Conservation (phyloP, 768 basidiomycete genomes). For the Rhodosporidiobolus sp. region DNA sequence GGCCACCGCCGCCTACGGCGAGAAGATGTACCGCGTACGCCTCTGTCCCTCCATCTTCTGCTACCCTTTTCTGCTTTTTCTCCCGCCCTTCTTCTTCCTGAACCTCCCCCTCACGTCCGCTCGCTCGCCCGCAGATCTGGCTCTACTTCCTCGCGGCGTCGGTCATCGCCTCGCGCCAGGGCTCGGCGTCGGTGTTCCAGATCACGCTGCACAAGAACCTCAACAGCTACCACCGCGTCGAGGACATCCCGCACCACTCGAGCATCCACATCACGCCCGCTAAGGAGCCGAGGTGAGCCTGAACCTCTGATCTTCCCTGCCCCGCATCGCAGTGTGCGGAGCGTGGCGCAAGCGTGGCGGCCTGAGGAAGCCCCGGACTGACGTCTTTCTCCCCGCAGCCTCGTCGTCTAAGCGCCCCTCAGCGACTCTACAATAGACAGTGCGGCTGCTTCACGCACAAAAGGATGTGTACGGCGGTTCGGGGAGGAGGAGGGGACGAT, state of each 20-base stretch:
- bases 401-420: conserved; percentile 16
- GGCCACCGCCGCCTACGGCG: conserved; percentile 83
- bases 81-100: not conserved
- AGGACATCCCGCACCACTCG: conserved; percentile 71
- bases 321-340: not conserved
- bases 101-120: not conserved
- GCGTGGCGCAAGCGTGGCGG: not conserved
- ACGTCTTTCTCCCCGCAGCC: not conserved
- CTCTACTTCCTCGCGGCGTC: conserved; percentile 93
- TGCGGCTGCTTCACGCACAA: not conserved
- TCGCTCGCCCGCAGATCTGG: conserved; percentile 59
- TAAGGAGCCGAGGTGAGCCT: conserved; percentile 30
- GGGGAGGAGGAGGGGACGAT: not conserved
- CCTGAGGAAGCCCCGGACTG: not conserved
- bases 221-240: conserved; percentile 87
- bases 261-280: conserved; percentile 36
- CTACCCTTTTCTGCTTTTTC: not conserved
- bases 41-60: not conserved
- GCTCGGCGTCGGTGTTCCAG: conserved; percentile 80
- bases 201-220: conserved; percentile 97
- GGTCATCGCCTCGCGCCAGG: conserved; percentile 79
- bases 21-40: conserved; percentile 73
- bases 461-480: too few species aligned
- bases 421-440: not conserved
- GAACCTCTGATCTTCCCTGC: not conserved